Conservation (phyloP, 768 basidiomycete species). For the Mycena filopes region DNA sequence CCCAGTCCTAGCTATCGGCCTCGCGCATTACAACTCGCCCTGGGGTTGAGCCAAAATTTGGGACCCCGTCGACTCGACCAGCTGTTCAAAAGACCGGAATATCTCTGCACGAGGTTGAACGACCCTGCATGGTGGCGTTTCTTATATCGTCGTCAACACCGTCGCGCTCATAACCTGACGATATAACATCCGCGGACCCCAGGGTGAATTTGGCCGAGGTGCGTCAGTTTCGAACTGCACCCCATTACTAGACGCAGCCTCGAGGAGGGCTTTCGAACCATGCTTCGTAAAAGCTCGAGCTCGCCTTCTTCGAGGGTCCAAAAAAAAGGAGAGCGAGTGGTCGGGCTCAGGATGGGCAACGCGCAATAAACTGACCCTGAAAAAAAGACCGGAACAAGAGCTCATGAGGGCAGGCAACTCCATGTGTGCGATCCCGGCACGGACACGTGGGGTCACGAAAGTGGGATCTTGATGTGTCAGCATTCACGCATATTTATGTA, state of each 20-base stretch:
- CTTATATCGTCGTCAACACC: not conserved
- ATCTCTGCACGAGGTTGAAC: not conserved
- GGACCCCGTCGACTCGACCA: constrained; percentile 3
- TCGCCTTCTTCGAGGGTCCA: not conserved
- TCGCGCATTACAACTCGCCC: not conserved
- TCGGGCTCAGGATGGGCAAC: no score
- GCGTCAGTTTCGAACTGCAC: not conserved
- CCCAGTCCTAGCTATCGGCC: no score
- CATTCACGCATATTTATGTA: constrained; percentile 13
- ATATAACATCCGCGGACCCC: constrained; percentile 6
- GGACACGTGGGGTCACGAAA: constrained; percentile 18
- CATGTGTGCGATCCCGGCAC: not conserved
- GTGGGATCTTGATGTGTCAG: constrained; percentile 3
- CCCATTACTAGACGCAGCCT: constrained; percentile 13
- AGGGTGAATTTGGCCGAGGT: not conserved
- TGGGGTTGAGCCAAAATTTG: constrained; percentile 6
- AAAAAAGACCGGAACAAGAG: no score
- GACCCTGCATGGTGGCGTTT: not conserved
- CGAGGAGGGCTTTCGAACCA: not conserved
- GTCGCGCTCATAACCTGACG: no score
- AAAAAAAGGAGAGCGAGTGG: not conserved
- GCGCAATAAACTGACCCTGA: no score
- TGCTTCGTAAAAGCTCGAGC: not conserved
- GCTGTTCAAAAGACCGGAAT: not conserved
- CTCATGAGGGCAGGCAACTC: not conserved